Conservation (phyloP, 805 yeast genomes). For the Pichia phayaonensis region DNA sequence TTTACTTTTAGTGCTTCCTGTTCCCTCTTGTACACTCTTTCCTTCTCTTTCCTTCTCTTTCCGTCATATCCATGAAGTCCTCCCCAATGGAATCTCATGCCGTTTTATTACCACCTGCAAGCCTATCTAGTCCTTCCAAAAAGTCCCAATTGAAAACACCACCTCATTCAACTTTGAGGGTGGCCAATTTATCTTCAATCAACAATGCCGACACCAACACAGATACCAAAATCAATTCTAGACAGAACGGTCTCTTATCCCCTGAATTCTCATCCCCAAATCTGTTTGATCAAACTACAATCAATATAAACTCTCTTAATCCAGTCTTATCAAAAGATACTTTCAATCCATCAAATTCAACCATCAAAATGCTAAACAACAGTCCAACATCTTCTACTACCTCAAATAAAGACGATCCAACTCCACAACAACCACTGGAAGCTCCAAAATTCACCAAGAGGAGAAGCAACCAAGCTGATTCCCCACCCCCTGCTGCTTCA, state of each 20-base stretch:
- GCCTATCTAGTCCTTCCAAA: slow-evolving; percentile 21
- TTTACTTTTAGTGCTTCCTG: background rate
- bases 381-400: slow-evolving; percentile 7
- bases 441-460: slow-evolving; percentile 11
- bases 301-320: background rate
- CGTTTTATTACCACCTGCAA: slow-evolving; percentile 17
- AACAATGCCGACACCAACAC: background rate
- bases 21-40: background rate
- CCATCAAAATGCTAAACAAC: slow-evolving; percentile 5
- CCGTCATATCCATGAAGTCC: background rate
- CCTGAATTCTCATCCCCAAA: slow-evolving; percentile 46
- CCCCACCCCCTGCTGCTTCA: background rate
- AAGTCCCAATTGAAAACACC: slow-evolving; percentile 26
- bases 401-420: slow-evolving; percentile 3
- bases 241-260: slow-evolving; percentile 23
- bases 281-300: slow-evolving; percentile 1
- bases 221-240: too few relatives aligned
- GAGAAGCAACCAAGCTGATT: slow-evolving; percentile 1
- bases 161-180: slow-evolving; percentile 23
- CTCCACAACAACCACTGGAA: background rate
- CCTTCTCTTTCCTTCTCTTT: background rate
- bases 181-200: slow-evolving; percentile 1
- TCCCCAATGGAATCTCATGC: background rate
- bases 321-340: background rate
- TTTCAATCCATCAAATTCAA: background rate